A percentile compares a stretch with the other conserved stretches of the same genome.
These are phyloP conservation scores for Rhytidhysteron rufulum DNA, from an alignment of 2,329 filamentous ascomycete species.

Conservation along the genomic window DNA sequence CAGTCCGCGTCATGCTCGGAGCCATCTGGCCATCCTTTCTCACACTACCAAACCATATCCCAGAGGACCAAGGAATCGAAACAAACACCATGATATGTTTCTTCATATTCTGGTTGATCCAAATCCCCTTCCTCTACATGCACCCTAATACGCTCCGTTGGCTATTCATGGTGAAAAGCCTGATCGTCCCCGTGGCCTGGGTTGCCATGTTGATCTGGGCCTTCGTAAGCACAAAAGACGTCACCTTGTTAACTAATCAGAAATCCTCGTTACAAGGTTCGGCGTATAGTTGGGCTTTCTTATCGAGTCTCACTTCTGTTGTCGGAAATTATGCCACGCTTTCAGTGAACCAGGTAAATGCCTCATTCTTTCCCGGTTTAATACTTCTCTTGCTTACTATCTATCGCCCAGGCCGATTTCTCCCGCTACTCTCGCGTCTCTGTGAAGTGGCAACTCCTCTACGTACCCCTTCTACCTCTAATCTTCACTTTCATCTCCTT, in stretches of 20 bases:
- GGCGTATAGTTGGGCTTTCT: conserved; percentile 52
- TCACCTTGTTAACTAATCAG: conserved; percentile 46
- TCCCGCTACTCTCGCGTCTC: conserved; percentile 48
- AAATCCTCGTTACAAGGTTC: conserved; percentile 45
- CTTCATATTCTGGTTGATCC: conserved; percentile 56
- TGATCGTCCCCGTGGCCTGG: conserved; percentile 55
- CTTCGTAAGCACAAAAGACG: conserved; percentile 53
- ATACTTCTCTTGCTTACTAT: conserved; percentile 6
- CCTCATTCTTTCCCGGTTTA: conserved; percentile 21
- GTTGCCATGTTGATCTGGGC: conserved; percentile 63
- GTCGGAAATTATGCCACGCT: conserved; percentile 51
- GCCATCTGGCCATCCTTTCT: conserved; percentile 58
- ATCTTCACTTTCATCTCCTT: conserved; percentile 53
- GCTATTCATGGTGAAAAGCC: conserved; percentile 47
- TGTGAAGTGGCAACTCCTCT: conserved; percentile 49
- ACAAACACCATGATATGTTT: conserved; percentile 55
- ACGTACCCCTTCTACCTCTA: conserved; percentile 49
- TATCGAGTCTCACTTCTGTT: conserved; percentile 48
- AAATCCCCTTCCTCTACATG: conserved; percentile 54
- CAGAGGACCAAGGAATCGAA: conserved; percentile 50
- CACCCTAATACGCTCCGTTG: conserved; percentile 53
- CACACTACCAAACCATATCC: conserved; percentile 51
- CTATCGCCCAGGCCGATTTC: conserved; percentile 59
- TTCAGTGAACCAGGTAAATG: conserved; percentile 45
- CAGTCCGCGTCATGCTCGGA: conserved; percentile 48